Evolutionary conservation across 1,284 basidiomycete species (phyloP), one percentile per base, ranked within the genome.

Genomic region (Trametes polyzona): DNA sequence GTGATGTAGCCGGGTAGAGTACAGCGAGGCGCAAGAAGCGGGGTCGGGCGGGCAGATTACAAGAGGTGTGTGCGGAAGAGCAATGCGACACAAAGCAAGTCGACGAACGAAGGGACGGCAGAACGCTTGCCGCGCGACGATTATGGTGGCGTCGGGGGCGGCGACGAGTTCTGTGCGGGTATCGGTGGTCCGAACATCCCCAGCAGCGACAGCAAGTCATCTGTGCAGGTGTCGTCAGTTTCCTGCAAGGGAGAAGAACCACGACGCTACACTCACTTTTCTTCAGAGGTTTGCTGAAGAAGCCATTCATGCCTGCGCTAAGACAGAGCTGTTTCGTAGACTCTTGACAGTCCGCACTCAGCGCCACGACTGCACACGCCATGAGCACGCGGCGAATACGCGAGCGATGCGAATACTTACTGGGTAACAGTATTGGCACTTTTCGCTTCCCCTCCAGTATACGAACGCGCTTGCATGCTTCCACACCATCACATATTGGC

Each of bases 401-500:
- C 30, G 8, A 50, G 50, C 47, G 6, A 42, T 52, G n/a, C 56
- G 52, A 55, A 27, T 6, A 72, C 80, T 57, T 70, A 88, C 87
- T 84, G 4, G 86, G 86, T 14, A 90, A 69, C 14, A 76, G 65
- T 8, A 78, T 66, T 1, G 76, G 63, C 9, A 75, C 71, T 62
- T 83, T 83, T 17, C 79, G 77, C 64, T 81, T 81, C 54, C 71
- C 78, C 66, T 90, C 87, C n/a, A 86, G 65, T 16, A 79, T 61
- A 43, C 87, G 77, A 19, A 90, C 54, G 33, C 83, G 78, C 67
- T 88, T 88, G 35, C 84, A 79, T 5, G 87, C 87, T 64, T 88
- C 86, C 6, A 90, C 86, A 11, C 87, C 87, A 63, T 90, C 87
- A 62, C 86, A 88, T 52, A 90, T 76, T 2, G 87, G 87, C 87